Evolutionary conservation across 371 early-diverging fungal species (phyloP), one percentile per base, ranked within the genome.

Genomic region (Furculomyces boomerangus): DNA sequence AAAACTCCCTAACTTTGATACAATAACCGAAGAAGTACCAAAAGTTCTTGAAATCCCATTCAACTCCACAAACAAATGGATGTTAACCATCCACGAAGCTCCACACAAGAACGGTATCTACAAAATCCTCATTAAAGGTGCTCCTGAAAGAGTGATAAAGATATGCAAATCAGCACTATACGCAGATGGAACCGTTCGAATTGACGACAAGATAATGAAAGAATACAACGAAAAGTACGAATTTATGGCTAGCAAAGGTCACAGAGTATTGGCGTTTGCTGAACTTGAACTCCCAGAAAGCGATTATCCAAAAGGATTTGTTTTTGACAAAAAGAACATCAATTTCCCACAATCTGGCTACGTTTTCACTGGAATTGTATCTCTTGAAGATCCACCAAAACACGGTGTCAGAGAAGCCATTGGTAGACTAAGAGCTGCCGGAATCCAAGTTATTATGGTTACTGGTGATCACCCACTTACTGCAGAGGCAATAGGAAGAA

Each of bases 321-420:
- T 55, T 10, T 93, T 93, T 66, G 71, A 72, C 51, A 83, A 83
- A 66, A 76, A 84, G 30, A 62, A 70, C 16, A 67, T 71, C 56
- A 85, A 88, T 74, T 87, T 83, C 61, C 88, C 90, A 1, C 74
- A 71, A 39, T 57, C 57, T 25, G 74, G 75, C 30, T 76, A 86
- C 59, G 78, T 76, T 35, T 90, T 94, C 71, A 77, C 86, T 40
- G 95, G 93, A 27, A 74, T 93, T 27, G 74, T 78, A 24, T 83
- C 86, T 5, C 74, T 96, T 10, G 86, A 88, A 61, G 97, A 93
- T 68, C 95, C 94, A 46, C 95, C 94, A 59, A 92, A 93, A 69
- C 90, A 90, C 59, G 95, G 93, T 53, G 93, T 94, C 20, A 87
- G 90, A 67, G 90, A 92, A 62, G 93, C 93, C n/a, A 80, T 95